Evolutionary conservation across 495 filamentous ascomycete genomes (phyloP), one percentile per base, ranked within the genome.

Genomic region (Aspergillus campestris): DNA sequence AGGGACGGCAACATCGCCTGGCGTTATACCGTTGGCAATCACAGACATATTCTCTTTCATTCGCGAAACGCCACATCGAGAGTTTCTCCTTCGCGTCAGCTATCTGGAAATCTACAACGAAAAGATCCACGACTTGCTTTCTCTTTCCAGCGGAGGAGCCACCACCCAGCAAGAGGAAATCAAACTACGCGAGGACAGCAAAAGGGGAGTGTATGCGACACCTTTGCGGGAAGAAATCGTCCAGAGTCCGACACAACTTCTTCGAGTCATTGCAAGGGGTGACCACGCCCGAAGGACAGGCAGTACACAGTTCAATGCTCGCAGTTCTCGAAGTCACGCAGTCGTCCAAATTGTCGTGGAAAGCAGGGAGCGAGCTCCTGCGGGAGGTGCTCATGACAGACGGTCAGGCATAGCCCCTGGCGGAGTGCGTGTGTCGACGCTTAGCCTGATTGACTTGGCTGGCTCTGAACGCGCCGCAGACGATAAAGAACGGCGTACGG

Each of bases 21-120:
- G 92, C 62, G 92, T 98, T 29, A 98, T 98, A 39, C 92, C 92
- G 8, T 73, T 98, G 15, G 92, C 92, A 42, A 96, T 98, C 54
- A 96, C 90, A 39, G 92, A 98, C 57, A 98, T 98, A 30, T 98
- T 98, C 63, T 96, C 94, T 0, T 98, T 91, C 64, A 98, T 98
- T 56, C 82, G 92, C 35, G 92, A 98, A 68, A 98, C 91, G 7
- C 94, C 92, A 0, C 85, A 89, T 40, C 75, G 94, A 46, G 92
- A 98, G 56, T 98, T 97, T 53, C 70, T 98, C 39, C 80, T 98
- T 42, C 86, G 92, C 43, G 94, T 98, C 55, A 97, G 92, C 72
- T 98, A 97, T 60, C 70, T 98, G 38, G 92, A 98, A 65, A 98
- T 98, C 37, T 98, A 98, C 69, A 98, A 98, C 58, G 92, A 98